A percentile compares a stretch with the other conserved stretches of the same genome.
These are phyloP conservation scores for Ascochyta fabae DNA, from an alignment of 2,329 filamentous ascomycete species.

Conservation along the genomic window DNA sequence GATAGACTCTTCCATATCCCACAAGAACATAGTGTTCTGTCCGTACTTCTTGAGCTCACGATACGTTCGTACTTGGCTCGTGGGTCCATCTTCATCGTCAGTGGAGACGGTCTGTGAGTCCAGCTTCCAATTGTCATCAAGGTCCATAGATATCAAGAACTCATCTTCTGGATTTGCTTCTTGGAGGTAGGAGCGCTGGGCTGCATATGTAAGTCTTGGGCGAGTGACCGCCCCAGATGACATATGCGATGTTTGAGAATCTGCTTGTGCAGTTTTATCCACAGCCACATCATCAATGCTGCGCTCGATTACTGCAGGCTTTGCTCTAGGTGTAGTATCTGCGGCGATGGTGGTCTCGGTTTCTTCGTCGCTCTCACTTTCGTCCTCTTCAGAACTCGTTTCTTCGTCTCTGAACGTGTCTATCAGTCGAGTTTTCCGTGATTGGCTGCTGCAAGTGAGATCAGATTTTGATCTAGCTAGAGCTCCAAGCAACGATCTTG, in stretches of 20 bases:
- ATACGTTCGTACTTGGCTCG: constrained; percentile 60
- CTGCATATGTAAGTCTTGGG: constrained; percentile 64
- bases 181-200: constrained; percentile 65
- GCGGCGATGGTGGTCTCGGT: constrained; percentile 14
- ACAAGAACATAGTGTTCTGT: constrained; percentile 62
- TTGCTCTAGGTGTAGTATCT: background rate
- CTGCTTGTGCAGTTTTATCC: constrained; percentile 21
- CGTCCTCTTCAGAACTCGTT: constrained; percentile 34
- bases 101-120: constrained; percentile 39
- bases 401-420: constrained; percentile 39
- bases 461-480: constrained; percentile 44
- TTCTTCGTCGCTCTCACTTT: constrained; percentile 35
- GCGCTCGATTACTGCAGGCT: background rate
- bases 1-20: constrained; percentile 62
- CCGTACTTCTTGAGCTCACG: constrained; percentile 68
- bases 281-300: constrained; percentile 27
- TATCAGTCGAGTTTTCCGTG: constrained; percentile 39
- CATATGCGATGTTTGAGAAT: constrained; percentile 39
- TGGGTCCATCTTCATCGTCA: constrained; percentile 53
- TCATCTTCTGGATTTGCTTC: constrained; percentile 56
- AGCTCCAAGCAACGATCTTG: constrained; percentile 26
- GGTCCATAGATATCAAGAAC: constrained; percentile 44
- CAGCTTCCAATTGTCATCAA: constrained; percentile 33
- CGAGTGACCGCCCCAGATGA: constrained; percentile 29
- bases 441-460: constrained; percentile 31